Base-by-base conservation (phyloP, 1,284 basidiomycete genomes). In the Cystodermella granulosa region DNA sequence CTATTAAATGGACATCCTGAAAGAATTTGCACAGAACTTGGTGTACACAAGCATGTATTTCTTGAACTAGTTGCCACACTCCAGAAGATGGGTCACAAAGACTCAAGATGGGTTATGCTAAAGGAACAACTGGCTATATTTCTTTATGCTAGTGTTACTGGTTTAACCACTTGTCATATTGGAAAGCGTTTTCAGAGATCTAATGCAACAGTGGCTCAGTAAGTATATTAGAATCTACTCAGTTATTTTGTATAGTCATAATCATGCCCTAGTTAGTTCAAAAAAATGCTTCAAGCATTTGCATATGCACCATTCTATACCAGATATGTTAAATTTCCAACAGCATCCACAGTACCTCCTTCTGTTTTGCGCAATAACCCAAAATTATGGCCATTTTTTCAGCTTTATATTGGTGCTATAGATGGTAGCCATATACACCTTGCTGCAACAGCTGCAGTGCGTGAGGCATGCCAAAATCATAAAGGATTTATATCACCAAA, bases 61-160 rank as follows among this genome's bases (percentile, higher is more conserved):
- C 31, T 48, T 6, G 26, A 17, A 18, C 46, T 56, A 26, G 23
- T 55, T 15, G 37, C 18, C 8, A 36, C 41, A 18, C 47, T 58
- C 13, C 24, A 36, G 15, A 20, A 24, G 16, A 34, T 50, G 34
- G 56, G 57, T 2, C 35, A 48, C 38, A 38, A 3, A 15, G 46
- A 54, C 44, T 58, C 56, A 16, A 49, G 43, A 43, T 39, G 48
- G 43, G 46, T 64, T 13, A 54, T 40, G 15, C 37, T 63, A 3
- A 52, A 62, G 22, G 58, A 65, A 39, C 52, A 65, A 39, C 40
- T 59, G 2, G 57, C 61, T 7, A 64, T 66, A 21, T 66, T 64
- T 49, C 51, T 66, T 2, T 62, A 66, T 44, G 49, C 46, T 2
- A 60, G 51, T 46, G 54, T 60, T 6, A 61, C 58, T 28, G 62